Base-by-base conservation (phyloP, 2,329 filamentous ascomycete species). In the Trichothecium sympodiale region DNA sequence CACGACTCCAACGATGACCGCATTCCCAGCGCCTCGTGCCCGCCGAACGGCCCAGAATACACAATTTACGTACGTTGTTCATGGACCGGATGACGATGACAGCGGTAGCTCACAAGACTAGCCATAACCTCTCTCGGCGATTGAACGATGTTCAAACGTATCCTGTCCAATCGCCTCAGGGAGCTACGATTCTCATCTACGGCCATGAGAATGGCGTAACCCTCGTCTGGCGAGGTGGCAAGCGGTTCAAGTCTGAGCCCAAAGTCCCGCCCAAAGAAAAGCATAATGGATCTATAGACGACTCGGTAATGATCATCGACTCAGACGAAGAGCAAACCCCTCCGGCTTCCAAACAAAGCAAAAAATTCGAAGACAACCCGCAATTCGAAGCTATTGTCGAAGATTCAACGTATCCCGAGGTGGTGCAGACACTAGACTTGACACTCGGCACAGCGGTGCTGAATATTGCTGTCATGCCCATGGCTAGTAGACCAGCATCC, bases 181-280 rank as follows among this genome's bases (percentile, higher is more conserved):
- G 76, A 26, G 76, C 77, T 6, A 74, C 68, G 3, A 67, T 80
- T 47, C 51, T 80, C 17, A 55, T 81, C 31, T 78, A 78, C 46
- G 75, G 71, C 31, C 75, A 80, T 45, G 73, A 78, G 40, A 74
- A 70, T 51, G 77, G 77, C 31, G 55, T 79, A 29, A 74, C 68
- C 3, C 47, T 80, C 27, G 54, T 74, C 17, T 81, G 77, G 77
- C 67, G 74, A 29, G 77, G 77, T 31, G 76, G 76, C 9, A 65
- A 65, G 34, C 62, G 64, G n/a, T 71, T 80, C 46, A 79, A 75
- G 49, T 41, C 60, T 2, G 43, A 54, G 2, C 54, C 59, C 27
- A 60, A 64, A 35, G 46, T 50, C 13, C 41, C 45, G 2, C 43
- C 45, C 8, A 57, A 57, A 39, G 57, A 60, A 39, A 73, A 71